phyloP scores from a whole-genome alignment of 208 protist species.

The Wallacemonas collosoma region DNA sequence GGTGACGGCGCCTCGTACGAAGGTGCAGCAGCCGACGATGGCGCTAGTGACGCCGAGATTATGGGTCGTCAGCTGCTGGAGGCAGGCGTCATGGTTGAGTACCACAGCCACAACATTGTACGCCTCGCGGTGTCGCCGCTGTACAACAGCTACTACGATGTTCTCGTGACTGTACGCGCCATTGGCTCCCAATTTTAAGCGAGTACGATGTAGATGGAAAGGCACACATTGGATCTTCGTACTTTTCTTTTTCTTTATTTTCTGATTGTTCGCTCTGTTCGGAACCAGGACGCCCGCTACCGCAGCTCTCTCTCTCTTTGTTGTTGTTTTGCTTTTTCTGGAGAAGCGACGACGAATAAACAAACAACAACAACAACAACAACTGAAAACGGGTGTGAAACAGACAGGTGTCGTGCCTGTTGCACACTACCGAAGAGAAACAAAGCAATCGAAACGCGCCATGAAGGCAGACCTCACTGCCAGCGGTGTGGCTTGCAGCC shows the following conservation, averaged over 20 bases:
- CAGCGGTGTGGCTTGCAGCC: too few species aligned
- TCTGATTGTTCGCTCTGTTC: too few species aligned
- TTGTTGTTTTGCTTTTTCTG: slow-evolving; percentile 23
- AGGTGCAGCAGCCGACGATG: slow-evolving; percentile 29
- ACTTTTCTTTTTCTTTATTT: too few species aligned
- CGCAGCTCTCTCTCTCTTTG: neutral
- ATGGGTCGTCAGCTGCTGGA: slow-evolving; percentile 54
- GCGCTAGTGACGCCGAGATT: slow-evolving; percentile 42
- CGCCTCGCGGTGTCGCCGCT: slow-evolving; percentile 84
- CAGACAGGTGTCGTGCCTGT: neutral
- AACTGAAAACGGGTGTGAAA: neutral
- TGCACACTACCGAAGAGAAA: too few species aligned
- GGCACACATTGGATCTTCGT: too few species aligned
- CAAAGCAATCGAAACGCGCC: too few species aligned
- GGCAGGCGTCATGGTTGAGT: slow-evolving; percentile 58
- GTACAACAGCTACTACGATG: slow-evolving; percentile 94
- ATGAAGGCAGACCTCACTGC: too few species aligned
- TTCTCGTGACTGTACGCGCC: slow-evolving; percentile 63
- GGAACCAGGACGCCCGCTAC: neutral
- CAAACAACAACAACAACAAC: neutral
- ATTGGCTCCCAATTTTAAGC: slow-evolving; percentile 45
- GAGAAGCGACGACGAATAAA: neutral
- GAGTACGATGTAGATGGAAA: too few species aligned
- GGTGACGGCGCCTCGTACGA: slow-evolving; percentile 34
- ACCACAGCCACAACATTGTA: slow-evolving; percentile 65